Conservation (phyloP, 495 filamentous ascomycete species). For the Cercophora newfieldiana region DNA sequence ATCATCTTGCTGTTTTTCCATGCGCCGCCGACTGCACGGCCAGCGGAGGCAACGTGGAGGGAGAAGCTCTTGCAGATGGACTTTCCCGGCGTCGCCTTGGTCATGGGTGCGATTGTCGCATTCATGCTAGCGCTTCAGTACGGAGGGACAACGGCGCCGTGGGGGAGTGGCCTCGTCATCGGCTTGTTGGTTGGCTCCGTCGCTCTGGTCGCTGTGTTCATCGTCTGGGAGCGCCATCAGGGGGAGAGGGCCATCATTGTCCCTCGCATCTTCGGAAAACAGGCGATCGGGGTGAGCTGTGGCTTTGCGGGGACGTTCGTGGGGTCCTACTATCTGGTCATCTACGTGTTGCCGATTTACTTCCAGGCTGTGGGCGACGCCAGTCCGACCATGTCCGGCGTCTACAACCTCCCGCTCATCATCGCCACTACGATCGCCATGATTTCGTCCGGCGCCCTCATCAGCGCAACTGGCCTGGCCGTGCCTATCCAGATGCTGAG, state of each 20-base stretch:
- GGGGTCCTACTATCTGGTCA: slow-evolving; percentile 39
- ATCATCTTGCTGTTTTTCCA: slow-evolving; percentile 49
- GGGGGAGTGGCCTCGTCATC: slow-evolving; percentile 44
- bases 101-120: slow-evolving; percentile 42
- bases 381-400: slow-evolving; percentile 43
- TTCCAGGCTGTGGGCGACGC: slow-evolving; percentile 52
- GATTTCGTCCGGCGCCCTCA: slow-evolving; percentile 44
- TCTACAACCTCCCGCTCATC: slow-evolving; percentile 50
- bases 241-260: slow-evolving; percentile 38
- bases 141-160: slow-evolving; percentile 44
- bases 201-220: slow-evolving; percentile 30
- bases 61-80: slow-evolving; percentile 37
- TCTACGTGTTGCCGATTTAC: slow-evolving; percentile 60
- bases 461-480: slow-evolving; percentile 50
- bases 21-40: slow-evolving; percentile 39
- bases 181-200: slow-evolving; percentile 46
- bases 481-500: slow-evolving; percentile 47
- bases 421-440: slow-evolving; percentile 33
- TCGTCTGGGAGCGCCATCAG: slow-evolving; percentile 29
- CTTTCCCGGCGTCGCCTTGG: slow-evolving; percentile 36
- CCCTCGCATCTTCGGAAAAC: slow-evolving; percentile 41
- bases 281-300: slow-evolving; percentile 35
- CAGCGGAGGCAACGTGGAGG: slow-evolving; percentile 35
- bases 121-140: slow-evolving; percentile 50
- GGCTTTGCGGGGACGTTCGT: slow-evolving; percentile 37